Percentiles rank a stretch among this genome's conserved stretches.
Evolutionary conservation across 768 basidiomycete genomes (phyloP).

Genomic region (Tylopilus sp.): DNA sequence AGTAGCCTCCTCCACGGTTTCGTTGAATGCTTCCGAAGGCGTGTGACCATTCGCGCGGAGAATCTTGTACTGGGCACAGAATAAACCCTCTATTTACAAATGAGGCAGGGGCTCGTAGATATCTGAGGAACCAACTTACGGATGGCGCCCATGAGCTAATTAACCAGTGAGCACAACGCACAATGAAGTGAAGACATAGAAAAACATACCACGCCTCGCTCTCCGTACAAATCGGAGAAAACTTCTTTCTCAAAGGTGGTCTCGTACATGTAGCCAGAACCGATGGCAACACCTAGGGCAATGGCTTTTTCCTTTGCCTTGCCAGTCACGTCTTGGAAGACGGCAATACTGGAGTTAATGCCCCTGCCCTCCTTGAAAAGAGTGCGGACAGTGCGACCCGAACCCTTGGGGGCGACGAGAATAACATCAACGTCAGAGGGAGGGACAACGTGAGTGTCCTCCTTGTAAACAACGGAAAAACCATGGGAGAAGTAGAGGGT

Average conservation of each 20-base stretch:
- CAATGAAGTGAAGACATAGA: background rate
- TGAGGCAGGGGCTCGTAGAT: constrained; percentile 3
- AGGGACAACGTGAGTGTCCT: constrained; percentile 91
- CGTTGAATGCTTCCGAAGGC: constrained; percentile 99
- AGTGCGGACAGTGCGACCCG: constrained; percentile 97
- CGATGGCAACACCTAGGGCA: constrained; percentile 90
- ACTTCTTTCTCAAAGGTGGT: constrained; percentile 99
- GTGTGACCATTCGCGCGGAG: constrained; percentile 95
- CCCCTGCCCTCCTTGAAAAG: constrained; percentile 99
- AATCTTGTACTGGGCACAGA: constrained; percentile 98
- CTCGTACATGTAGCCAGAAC: constrained; percentile 98
- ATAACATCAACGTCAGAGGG: constrained; percentile 97
- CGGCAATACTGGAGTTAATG: constrained; percentile 92
- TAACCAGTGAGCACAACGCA: constrained; percentile 10
- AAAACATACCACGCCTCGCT: constrained; percentile 92
- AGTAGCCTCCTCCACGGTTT: constrained; percentile 99
- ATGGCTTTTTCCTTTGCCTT: constrained; percentile 97
- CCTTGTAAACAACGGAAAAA: constrained; percentile 98
- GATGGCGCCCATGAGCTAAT: constrained; percentile 93
- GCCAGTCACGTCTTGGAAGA: constrained; percentile 97
- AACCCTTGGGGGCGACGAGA: constrained; percentile 98
- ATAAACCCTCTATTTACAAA: constrained; percentile 75
- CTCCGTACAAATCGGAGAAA: constrained; percentile 98
- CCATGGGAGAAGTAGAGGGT: constrained; percentile 99
- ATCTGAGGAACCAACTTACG: constrained; percentile 47